Conservation (phyloP, 345 rosid genomes). For the Arabis hirsuta region DNA sequence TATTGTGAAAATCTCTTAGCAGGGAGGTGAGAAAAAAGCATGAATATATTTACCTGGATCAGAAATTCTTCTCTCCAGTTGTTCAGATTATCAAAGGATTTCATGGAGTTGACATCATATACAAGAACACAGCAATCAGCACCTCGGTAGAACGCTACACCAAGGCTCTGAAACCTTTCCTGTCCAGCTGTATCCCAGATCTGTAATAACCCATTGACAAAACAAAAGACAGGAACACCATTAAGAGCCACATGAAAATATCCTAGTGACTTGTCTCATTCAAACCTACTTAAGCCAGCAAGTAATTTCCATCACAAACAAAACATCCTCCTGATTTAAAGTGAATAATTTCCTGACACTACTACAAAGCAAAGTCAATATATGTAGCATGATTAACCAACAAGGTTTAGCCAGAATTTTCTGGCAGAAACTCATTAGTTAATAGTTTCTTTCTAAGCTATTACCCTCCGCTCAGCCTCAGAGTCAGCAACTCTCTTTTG, state of each 20-base stretch:
- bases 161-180: conserved; percentile 95
- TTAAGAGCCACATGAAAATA: conserved; percentile 4
- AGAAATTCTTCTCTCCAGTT: conserved; percentile 89
- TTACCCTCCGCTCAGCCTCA: background rate
- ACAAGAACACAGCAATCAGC: conserved; percentile 93
- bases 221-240: conserved; percentile 4
- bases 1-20: background rate
- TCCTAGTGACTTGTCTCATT: background rate
- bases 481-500: background rate
- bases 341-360: background rate
- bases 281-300: background rate
- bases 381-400: background rate
- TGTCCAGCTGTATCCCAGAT: conserved; percentile 98
- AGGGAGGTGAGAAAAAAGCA: conserved; percentile 1
- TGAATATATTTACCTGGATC: conserved; percentile 57
- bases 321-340: background rate
- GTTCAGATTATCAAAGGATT: conserved; percentile 79
- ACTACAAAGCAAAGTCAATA: background rate
- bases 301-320: background rate
- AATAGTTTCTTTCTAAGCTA: background rate
- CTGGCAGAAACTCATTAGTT: conserved; percentile 5
- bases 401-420: background rate
- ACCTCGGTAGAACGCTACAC: conserved; percentile 87
- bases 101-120: conserved; percentile 84
- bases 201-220: conserved; percentile 47